Conservation (phyloP, 352 stramenopile genomes). For the Phytophthora tubulina region DNA sequence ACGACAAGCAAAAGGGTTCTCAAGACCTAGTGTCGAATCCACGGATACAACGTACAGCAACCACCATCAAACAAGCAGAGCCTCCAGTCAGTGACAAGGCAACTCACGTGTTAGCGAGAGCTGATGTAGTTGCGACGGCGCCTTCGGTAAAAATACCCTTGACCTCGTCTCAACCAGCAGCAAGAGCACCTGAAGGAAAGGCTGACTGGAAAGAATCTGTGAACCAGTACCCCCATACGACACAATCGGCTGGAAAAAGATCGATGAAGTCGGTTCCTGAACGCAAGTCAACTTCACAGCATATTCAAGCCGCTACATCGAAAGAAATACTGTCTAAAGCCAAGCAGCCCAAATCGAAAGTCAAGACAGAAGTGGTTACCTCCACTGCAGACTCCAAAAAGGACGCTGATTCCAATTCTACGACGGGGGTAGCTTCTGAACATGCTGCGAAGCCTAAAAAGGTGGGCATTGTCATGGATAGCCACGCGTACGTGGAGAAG, state of each 20-base stretch:
- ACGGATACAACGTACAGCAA: neutral
- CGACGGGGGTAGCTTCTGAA: neutral
- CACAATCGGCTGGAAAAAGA: neutral
- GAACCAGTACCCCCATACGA: neutral
- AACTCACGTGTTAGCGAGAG: neutral
- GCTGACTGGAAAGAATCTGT: neutral
- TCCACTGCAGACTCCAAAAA: neutral
- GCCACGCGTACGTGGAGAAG: constrained; percentile 39
- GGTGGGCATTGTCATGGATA: constrained; percentile 43
- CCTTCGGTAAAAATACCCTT: neutral
- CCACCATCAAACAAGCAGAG: neutral
- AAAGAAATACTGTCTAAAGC: neutral
- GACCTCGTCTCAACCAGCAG: neutral
- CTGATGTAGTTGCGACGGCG: neutral
- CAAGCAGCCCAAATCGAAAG: constrained; percentile 4
- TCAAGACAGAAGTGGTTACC: neutral
- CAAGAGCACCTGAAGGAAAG: neutral
- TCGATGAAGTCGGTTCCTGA: constrained; percentile 2
- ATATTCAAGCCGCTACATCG: neutral
- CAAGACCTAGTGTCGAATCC: neutral
- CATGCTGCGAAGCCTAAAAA: constrained; percentile 1
- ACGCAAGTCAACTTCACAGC: neutral
- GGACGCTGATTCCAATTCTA: neutral
- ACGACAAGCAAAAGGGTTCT: neutral
- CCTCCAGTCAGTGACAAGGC: neutral